These are phyloP conservation scores for Xylaria scruposa DNA, from an alignment of 495 filamentous ascomycete species.

Conservation along the genomic window DNA sequence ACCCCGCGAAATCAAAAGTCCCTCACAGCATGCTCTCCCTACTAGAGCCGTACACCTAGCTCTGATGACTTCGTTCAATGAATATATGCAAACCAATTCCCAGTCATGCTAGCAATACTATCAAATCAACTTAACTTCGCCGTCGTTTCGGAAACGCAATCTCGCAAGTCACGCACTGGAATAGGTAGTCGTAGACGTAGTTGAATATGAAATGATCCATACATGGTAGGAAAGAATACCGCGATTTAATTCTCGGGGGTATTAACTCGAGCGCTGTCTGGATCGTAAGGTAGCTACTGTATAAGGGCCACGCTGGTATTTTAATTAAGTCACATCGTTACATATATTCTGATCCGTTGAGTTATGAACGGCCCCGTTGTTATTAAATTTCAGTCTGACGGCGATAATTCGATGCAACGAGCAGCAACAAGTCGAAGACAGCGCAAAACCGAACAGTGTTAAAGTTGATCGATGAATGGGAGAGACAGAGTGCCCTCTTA, in stretches of 20 bases:
- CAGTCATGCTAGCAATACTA: neutral
- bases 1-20: too few species aligned
- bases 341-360: neutral
- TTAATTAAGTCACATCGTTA: neutral
- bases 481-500: neutral
- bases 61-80: neutral
- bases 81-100: neutral
- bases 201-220: neutral
- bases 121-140: neutral
- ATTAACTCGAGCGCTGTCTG: neutral
- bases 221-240: neutral
- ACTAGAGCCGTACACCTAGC: neutral
- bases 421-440: neutral
- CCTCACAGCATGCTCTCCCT: too few species aligned
- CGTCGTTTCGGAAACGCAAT: too few species aligned
- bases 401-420: neutral
- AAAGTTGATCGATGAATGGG: neutral
- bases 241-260: neutral
- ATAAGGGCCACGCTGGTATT: neutral
- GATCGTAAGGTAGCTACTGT: neutral
- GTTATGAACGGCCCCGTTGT: neutral
- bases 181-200: constrained; percentile 6
- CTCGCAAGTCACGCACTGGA: neutral
- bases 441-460: neutral
- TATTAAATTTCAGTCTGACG: neutral